These are phyloP conservation scores for Penicillium sp. DNA, from an alignment of 2,329 filamentous ascomycete species.

Conservation along the genomic window DNA sequence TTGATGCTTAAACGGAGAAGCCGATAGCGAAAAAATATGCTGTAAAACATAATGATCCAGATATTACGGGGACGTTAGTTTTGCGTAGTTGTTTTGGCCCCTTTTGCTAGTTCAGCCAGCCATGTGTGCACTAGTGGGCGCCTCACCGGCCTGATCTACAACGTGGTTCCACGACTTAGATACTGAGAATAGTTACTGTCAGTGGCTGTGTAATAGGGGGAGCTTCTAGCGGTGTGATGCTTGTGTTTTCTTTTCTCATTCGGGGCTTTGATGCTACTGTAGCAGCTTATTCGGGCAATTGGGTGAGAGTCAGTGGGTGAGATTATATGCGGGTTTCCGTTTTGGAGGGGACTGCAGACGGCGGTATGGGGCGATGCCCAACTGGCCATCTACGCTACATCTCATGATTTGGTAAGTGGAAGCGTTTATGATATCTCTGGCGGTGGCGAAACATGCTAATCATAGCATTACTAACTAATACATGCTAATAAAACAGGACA, in stretches of 20 bases:
- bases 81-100: not conserved
- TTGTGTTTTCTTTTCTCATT: not conserved
- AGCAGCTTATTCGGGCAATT: not conserved
- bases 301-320: not conserved
- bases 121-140: not conserved
- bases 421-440: not conserved
- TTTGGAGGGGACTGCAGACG: not conserved
- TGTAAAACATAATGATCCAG: not conserved
- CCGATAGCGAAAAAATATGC: not conserved
- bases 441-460: not conserved
- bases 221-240: not conserved
- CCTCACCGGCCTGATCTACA: slow-evolving; percentile 7
- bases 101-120: slow-evolving; percentile 2
- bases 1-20: not conserved
- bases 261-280: not conserved
- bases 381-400: not conserved
- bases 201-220: slow-evolving; percentile 2
- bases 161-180: not conserved
- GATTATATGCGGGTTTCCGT: not conserved
- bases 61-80: not conserved
- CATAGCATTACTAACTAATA: not conserved
- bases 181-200: not conserved
- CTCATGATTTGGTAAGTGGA: not conserved
- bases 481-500: too few relatives aligned
- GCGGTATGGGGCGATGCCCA: not conserved